Percentiles rank a stretch among this genome's conserved stretches.
These are phyloP conservation scores for Tylopilus plumbeoviolaceoides DNA, from an alignment of 768 basidiomycete genomes.

Conservation along the genomic window DNA sequence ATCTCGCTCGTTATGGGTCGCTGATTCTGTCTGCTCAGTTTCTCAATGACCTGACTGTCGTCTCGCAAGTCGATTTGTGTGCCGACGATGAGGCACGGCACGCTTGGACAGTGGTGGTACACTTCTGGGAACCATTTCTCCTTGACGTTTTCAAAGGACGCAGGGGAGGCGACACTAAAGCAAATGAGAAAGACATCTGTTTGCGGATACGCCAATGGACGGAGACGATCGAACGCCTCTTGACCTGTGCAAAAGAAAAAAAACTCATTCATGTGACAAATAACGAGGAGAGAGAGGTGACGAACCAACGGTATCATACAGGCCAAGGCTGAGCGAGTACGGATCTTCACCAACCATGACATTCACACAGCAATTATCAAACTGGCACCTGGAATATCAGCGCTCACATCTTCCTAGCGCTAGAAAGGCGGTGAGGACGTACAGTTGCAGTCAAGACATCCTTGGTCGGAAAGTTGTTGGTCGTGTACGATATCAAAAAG, in stretches of 20 bases:
- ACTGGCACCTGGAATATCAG: too few relatives aligned
- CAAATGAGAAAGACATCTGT: conserved; percentile 99
- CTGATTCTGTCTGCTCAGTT: conserved; percentile 95
- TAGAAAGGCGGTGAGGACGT: too few relatives aligned
- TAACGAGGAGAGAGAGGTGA: conserved; percentile 13
- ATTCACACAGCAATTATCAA: conserved; percentile 97
- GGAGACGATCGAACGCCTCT: conserved; percentile 99
- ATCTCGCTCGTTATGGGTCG: conserved; percentile 82
- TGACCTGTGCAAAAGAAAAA: conserved; percentile 56
- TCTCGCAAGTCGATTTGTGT: conserved; percentile 98
- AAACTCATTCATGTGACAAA: conserved; percentile 9
- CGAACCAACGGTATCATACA: conserved; percentile 96
- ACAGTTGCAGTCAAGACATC: too few relatives aligned
- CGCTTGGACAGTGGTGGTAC: conserved; percentile 98
- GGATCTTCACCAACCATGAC: conserved; percentile 99
- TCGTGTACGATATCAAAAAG: conserved; percentile 94
- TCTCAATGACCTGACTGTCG: conserved; percentile 89
- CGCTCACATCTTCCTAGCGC: conserved; percentile 15
- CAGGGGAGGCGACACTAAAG: conserved; percentile 97
- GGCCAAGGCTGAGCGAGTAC: conserved; percentile 96
- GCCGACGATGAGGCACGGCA: conserved; percentile 98
- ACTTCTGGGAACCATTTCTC: conserved; percentile 99
- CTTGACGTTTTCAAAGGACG: conserved; percentile 99
- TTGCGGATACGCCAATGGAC: conserved; percentile 98
- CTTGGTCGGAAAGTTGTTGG: conserved; percentile 98